Evolutionary conservation across 192 early-diverging fungal species (phyloP), one percentile per base, ranked within the genome.

Genomic region (Linnemannia schmuckeri): DNA sequence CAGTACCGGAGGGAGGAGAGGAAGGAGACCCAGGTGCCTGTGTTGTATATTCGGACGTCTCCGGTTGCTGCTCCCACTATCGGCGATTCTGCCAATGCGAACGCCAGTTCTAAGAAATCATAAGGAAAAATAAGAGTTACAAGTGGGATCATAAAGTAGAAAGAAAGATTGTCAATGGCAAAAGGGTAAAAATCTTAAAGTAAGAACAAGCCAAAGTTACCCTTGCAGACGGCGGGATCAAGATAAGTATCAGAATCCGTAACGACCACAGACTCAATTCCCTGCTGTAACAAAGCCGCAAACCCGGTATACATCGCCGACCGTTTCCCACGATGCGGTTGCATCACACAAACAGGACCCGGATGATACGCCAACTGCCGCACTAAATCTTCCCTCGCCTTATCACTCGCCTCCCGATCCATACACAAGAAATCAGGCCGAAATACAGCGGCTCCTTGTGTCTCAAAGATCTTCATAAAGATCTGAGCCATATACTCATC

Each of bases 161-260:
- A 55, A 22, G 1, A 0, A 30, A 33, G 1, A 8, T 17, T 0
- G 44, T 46, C 12, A 46, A 46, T 46, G 44, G 13, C 0, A 10
- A 46, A 46, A 15, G 44, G 6, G 15, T 17, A 15, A 2, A 52
- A 40, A 61, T n/a, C n/a, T n/a, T n/a, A 74, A 52, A 74, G 52
- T 8, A 0, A 42, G 12, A 55, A 30, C 42, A 33, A 27, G 18
- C 41, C 6, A 10, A 49, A 30, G 0, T 9, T 73, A 87, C 84
- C 84, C 81, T 41, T 77, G 63, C 84, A 87, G 9, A 81, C 90
- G 33, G 87, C 74, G 3, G 90, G 83, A 41, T 94, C 90, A 66
- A 94, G 88, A 44, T 88, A 89, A 3, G 93, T 94, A 70, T 94
- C 93, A 6, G 93, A 94, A 72, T 94, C 93, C 0, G 93, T 94